Evolutionary conservation across 371 early-diverging fungal species (phyloP), one percentile per base, ranked within the genome.

Genomic region (Actinomucor elegans): DNA sequence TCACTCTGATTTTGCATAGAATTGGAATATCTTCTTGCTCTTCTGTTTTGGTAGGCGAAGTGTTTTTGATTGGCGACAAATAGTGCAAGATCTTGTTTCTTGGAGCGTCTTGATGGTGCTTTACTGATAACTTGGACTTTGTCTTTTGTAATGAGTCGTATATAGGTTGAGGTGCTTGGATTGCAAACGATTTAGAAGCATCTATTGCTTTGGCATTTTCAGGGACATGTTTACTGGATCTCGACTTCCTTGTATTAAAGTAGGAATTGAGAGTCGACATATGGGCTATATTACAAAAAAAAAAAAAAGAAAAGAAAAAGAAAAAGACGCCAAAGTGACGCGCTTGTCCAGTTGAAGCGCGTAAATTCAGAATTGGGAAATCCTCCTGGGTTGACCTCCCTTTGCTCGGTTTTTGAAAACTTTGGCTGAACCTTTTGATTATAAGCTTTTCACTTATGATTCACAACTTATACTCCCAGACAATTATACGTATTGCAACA

Each of bases 221-320:
- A 37, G 8, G 12, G 26, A 27, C 12, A 21, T 29, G n/a, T 21
- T 50, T 20, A n/a, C n/a, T n/a, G n/a, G n/a, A n/a, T n/a, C 31
- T 50, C 9, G 50, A 38, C 37, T 50, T 50, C 21, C 50, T 37
- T 40, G 50, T 26, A 12, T 29, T 26, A 40, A 50, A 50, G 20
- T 14, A 50, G 12, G 50, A 50, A 38, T 50, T 50, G 12, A 50
- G 18, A 8, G 44, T 44, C 6, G 50, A 50, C 50, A 50, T 50
- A 24, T 15, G 24, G 4, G 21, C 21, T 5, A 12, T 15, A 20
- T 21, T 11, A 37, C 4, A 37, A 37, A 37, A 17, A 5, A 37
- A 37, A 17, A n/a, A 37, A 17, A 37, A 4, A 20, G 9, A 4
- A 37, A 37, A 37, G 15, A 9, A 9, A 34, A 2, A 34, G 11